Base-by-base conservation (phyloP, 2,329 filamentous ascomycete genomes). In the Cryoendolithus antarcticus region DNA sequence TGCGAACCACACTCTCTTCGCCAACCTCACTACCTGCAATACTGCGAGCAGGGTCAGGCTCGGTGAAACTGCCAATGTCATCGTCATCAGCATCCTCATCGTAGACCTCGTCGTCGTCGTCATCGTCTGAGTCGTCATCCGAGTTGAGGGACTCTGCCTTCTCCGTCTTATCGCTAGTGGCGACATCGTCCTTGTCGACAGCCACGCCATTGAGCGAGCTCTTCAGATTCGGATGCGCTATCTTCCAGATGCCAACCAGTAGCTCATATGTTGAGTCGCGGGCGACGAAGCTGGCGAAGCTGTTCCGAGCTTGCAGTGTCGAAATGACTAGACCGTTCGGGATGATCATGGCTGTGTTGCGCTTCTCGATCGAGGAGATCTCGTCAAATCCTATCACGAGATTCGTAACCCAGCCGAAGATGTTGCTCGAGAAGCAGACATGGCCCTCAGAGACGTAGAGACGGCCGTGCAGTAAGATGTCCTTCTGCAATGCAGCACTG, bases 351-450 rank as follows among this genome's bases (percentile, higher is more conserved):
- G 91, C 91, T 0, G 91, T 98, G 57, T 80, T 95, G 60, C 93
- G 83, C 66, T 96, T 96, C 63, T 98, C 91, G 6, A 98, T 83
- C 1, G 89, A 86, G 12, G 96, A 85, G 42, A 98, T 85, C 61
- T 98, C 91, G 56, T 98, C 91, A 58, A 98, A 98, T 60, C 86
- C 93, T 67, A 98, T 94, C 38, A 98, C 89, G 32, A 98, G 69
- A 1, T 91, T 98, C 0, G 91, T 98, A 13, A 93, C 83, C 91
- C 91, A 98, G 39, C 91, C 91, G 34, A 98, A 75, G 48, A 98
- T 98, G 58, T 98, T 98, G 67, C 91, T 96, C 54, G 88, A 95
- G 63, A 98, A 98, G 66, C 91, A 98, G 34, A 98, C 77, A 57
- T 98, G 89, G 8, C 89, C 88, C 63, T 98, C 91, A 0, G 91